Base-by-base conservation (phyloP, 768 basidiomycete species). In the Pulveroboletus sp. region DNA sequence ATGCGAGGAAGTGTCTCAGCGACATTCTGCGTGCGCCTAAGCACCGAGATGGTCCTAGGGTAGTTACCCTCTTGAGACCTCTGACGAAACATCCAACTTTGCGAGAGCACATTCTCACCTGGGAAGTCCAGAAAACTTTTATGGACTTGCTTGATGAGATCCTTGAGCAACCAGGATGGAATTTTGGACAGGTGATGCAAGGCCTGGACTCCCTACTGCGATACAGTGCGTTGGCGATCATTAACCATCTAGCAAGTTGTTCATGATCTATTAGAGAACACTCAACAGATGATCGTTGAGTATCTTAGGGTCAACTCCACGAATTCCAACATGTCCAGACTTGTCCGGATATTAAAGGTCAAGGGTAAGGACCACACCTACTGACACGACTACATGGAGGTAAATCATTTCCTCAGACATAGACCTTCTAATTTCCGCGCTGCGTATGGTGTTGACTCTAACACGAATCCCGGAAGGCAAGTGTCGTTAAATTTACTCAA, bases 181-280 rank as follows among this genome's bases (percentile, higher is more conserved):
- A 52, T 33, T 58, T 64, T 24, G 41, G 43, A 24, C 59, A 54
- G 30, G 62, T 47, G 15, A 63, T 63, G 62, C 53, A 64, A 2
- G 55, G 59, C 15, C 33, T 63, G 39, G 51, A 18, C 10, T 56
- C 49, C 24, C 26, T 63, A n/a, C n/a, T 58, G 52, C 41, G 50
- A 15, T 61, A 52, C 13, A 44, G 62, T 63, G 8, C 31, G 59
- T 51, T 32, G 7, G 1, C 31, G 30, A 9, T 38, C 3, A 11
- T 30, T 17, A 0, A 28, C 30, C n/a, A 38, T 37, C 9, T 27
- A 0, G 18, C 13, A 1, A 37, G 9, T 26, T 3, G 13, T 26
- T 57, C 1, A 48, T 35, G 2, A 15, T 26, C 6, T 14, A 8
- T 31, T 27, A 62, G 61, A 47, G 26, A 46, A 58, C 28, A 54